Evolutionary conservation across 1,284 basidiomycete species (phyloP), one percentile per base, ranked within the genome.

Genomic region (Tremellales sp.): DNA sequence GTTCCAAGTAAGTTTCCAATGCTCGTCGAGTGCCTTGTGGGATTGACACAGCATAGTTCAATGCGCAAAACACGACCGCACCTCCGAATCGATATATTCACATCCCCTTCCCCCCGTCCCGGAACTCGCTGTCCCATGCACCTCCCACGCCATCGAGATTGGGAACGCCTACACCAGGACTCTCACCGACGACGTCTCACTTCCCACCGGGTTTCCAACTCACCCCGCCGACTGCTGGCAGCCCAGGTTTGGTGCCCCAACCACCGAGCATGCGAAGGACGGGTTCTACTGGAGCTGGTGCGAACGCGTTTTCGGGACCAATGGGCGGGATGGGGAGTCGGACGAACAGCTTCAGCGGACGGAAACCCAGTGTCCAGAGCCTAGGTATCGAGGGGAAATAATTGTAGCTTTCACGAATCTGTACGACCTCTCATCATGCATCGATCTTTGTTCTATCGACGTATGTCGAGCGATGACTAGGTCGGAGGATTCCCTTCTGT

Each of bases 1-100:
- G 68, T 94, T 91, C 75, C 86, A 90, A 77, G 87, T 87, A 48
- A 56, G 63, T 56, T 21, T 9, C 8, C 18, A 25, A 8, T 9
- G 37, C 19, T 8, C 24, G 24, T 39, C 22, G 24, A 21, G 7
- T 36, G 10, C 8, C 22, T 36, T 36, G 43, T 33, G 5, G 10
- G 10, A 31, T 10, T 7, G 24, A 33, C 32, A n/a, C 43, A 25
- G 18, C 18, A 25, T 27, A 43, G 27, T 16, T 21, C 28, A 43
- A 31, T 16, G 47, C 57, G 3, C 43, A 47, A 3, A 53, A 52
- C 36, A 48, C 58, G 10, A 44, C 48, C 19, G 58, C 62, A 12
- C 57, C 62, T 16, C 37, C 60, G 6, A 48, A 48, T 26, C 42
- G 33, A 12, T 62, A 59, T 48, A n/a, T 61, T 21, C 43, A 59